Conservation (phyloP, 352 stramenopile genomes). For the Phytophthora tubulina region DNA sequence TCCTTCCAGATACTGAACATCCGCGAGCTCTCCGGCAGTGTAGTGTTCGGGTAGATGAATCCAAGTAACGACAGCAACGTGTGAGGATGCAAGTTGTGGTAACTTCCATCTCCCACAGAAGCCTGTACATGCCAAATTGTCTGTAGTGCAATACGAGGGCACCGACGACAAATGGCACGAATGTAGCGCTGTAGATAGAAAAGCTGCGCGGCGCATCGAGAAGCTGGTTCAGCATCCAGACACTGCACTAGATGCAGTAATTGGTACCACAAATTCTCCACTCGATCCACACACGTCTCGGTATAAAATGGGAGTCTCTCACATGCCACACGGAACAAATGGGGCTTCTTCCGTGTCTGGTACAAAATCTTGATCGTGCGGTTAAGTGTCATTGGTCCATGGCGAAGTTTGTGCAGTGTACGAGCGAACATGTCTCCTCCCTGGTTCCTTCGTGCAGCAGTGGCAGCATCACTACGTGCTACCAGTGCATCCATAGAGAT, state of each 20-base stretch:
- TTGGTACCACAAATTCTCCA: constrained; percentile 86
- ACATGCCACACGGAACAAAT: constrained; percentile 71
- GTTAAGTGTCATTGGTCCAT: constrained; percentile 75
- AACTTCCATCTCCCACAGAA: constrained; percentile 58
- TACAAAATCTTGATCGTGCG: constrained; percentile 85
- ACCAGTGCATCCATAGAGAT: constrained; percentile 47
- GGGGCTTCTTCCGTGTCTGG: constrained; percentile 74
- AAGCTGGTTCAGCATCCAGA: constrained; percentile 59
- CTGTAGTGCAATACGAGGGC: constrained; percentile 75
- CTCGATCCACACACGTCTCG: constrained; percentile 75
- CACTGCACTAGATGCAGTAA: constrained; percentile 84
- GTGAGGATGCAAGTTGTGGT: constrained; percentile 61
- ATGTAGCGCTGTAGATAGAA: constrained; percentile 79
- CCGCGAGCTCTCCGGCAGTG: constrained; percentile 27
- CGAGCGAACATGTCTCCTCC: constrained; percentile 46
- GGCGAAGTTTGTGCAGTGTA: constrained; percentile 62
- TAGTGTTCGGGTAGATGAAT: constrained; percentile 67
- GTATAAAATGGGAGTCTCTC: constrained; percentile 79
- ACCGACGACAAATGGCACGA: constrained; percentile 74
- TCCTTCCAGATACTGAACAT: constrained; percentile 67
- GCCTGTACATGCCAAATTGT: constrained; percentile 87
- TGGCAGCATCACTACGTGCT: constrained; percentile 22
- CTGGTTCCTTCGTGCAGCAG: constrained; percentile 23
- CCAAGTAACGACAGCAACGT: constrained; percentile 69
- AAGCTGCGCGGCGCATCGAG: constrained; percentile 57